Conservation (phyloP, 176 grass and related monocot species). For the Aegilops bicornis region DNA sequence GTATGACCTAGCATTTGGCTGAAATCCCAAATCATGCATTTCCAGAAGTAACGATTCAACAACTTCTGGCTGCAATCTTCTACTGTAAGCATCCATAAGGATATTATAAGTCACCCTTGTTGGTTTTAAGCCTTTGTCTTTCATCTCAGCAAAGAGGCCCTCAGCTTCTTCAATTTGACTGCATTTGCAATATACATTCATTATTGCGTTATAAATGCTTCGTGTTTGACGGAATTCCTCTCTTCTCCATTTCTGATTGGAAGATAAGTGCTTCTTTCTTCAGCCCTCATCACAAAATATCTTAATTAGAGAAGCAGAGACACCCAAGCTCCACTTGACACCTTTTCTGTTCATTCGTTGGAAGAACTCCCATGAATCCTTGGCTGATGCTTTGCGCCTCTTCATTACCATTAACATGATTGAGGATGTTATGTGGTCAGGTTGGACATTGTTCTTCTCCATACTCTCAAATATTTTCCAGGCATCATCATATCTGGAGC, state of each 20-base stretch:
- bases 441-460: constrained; percentile 78
- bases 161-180: constrained; percentile 80
- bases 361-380: constrained; percentile 90
- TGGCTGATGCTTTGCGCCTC: constrained; percentile 58
- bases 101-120: constrained; percentile 75
- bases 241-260: constrained; percentile 88
- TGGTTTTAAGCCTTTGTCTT: constrained; percentile 60
- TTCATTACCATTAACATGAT: constrained; percentile 74
- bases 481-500: constrained; percentile 69
- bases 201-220: constrained; percentile 71
- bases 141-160: constrained; percentile 84
- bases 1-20: constrained; percentile 70
- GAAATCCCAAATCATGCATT: constrained; percentile 63
- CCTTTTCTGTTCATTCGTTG: constrained; percentile 76
- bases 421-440: constrained; percentile 69
- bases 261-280: constrained; percentile 85
- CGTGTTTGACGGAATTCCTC: constrained; percentile 62
- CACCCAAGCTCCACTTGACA: constrained; percentile 74
- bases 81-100: constrained; percentile 91
- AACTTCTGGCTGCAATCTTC: constrained; percentile 84
- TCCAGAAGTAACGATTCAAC: constrained; percentile 64
- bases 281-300: constrained; percentile 78
- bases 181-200: constrained; percentile 67
- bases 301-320: constrained; percentile 55
- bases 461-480: constrained; percentile 74